Base-by-base conservation (phyloP, 2,329 filamentous ascomycete genomes). In the Aureobasidium sp. region DNA sequence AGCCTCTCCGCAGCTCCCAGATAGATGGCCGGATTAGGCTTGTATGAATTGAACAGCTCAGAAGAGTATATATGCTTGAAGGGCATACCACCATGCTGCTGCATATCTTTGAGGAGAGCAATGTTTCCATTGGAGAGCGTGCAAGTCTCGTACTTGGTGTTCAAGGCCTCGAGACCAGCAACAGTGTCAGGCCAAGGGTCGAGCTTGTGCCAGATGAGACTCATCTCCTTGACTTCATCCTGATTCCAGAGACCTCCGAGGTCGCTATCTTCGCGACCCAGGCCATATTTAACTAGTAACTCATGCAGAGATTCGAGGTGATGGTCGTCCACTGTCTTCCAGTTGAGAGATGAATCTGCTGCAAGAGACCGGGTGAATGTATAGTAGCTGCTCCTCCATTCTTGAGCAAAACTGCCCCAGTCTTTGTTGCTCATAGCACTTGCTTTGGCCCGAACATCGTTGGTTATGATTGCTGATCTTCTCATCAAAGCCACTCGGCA, bases 61-160 rank as follows among this genome's bases (percentile, higher is more conserved):
- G 85, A 83, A 9, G 85, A 89, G 63, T 87, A 77, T 42, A 91
- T 68, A 60, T 79, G 74, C 24, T 78, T 78, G 68, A 91, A 93
- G 0, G 80, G 80, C 56, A 92, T 78, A 5, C 74, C 72, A 1
- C 82, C 85, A 67, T 83, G 78, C 56, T 74, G 70, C 54, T 82
- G 74, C 53, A 94, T 78, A 69, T 93, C 89, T 2, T 75, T 70
- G 47, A 93, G 77, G n/a, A 93, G 76, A 1, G 78, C 75, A 2
- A 78, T 70, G 70, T 92, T 93, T 39, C 88, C 90, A 70, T 94
- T 94, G 31, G 86, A 90, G 29, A 93, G 76, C 0, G 87, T 90
- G 44, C 83, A 80, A 0, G 86, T 89, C 49, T 77, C 74, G 69
- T 84, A 83, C 8, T 74, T 74, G 11, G 68, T 73, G 40, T 79